These are phyloP conservation scores for Alternaria postmessia DNA, from an alignment of 2,329 filamentous ascomycete genomes.

Conservation along the genomic window DNA sequence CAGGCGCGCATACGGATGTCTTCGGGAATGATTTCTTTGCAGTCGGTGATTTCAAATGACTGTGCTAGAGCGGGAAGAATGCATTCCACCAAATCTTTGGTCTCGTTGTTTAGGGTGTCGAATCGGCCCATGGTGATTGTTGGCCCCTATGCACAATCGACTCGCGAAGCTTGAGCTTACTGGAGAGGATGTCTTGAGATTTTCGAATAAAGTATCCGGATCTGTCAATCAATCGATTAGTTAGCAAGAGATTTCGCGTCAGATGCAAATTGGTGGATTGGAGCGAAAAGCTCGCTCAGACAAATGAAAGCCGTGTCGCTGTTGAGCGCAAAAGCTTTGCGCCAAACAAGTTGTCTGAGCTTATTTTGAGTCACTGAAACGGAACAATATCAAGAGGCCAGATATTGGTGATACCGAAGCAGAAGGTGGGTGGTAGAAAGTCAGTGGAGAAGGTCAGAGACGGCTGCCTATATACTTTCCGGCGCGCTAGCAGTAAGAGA, in stretches of 20 bases:
- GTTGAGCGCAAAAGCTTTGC: not conserved
- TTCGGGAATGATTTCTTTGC: constrained; percentile 40
- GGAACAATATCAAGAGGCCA: not conserved
- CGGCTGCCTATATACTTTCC: not conserved
- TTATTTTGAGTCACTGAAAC: not conserved
- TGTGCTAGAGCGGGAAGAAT: constrained; percentile 42
- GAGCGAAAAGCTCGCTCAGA: not conserved
- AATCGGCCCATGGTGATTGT: constrained; percentile 41
- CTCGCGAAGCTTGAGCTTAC: not conserved
- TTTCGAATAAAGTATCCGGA: not conserved
- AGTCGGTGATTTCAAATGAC: constrained; percentile 33
- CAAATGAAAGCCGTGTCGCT: not conserved
- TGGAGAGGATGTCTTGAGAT: not conserved
- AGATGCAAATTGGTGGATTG: not conserved
- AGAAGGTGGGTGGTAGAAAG: not conserved
- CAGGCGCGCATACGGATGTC: constrained; percentile 50
- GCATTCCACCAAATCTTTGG: constrained; percentile 42
- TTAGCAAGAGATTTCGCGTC: not conserved
- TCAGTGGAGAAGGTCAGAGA: not conserved
- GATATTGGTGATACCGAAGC: not conserved
- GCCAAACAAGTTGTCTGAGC: not conserved
- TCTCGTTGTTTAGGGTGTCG: constrained; percentile 43
- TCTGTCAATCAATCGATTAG: not conserved
- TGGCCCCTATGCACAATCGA: no score
- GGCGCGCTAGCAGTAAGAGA: not conserved